These are phyloP conservation scores for Malbranchea zuffiana DNA, from an alignment of 2,329 filamentous ascomycete genomes.

Conservation along the genomic window DNA sequence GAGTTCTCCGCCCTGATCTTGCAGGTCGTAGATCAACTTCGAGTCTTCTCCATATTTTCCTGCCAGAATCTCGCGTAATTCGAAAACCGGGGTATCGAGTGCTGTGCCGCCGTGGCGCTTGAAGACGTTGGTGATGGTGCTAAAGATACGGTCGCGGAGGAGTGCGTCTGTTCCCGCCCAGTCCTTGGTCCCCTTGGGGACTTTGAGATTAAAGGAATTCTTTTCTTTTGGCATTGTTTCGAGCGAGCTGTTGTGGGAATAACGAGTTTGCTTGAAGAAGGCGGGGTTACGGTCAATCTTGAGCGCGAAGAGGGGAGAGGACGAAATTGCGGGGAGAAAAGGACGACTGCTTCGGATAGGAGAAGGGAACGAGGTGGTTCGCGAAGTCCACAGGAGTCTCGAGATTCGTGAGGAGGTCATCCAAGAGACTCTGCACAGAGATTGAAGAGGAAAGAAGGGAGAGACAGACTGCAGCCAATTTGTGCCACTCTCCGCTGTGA, in stretches of 20 bases:
- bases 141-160: conserved; percentile 54
- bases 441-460: not conserved
- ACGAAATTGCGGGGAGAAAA: conserved; percentile 8
- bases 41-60: conserved; percentile 90
- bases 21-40: conserved; percentile 82
- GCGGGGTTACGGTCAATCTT: not conserved
- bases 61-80: conserved; percentile 72
- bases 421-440: not conserved
- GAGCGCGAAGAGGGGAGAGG: not conserved
- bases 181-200: conserved; percentile 83
- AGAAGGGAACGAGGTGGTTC: conserved; percentile 3
- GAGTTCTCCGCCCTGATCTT: conserved; percentile 77
- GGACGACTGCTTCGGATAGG: conserved; percentile 4
- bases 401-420: conserved; percentile 2
- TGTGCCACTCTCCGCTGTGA: too few species aligned
- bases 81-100: conserved; percentile 74
- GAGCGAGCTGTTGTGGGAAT: conserved; percentile 1
- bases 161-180: conserved; percentile 71
- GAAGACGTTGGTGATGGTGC: conserved; percentile 64
- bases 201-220: conserved; percentile 60
- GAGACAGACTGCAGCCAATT: too few species aligned
- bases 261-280: conserved; percentile 4
- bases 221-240: conserved; percentile 28
- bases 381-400: conserved; percentile 6
- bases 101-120: conserved; percentile 71